These are phyloP conservation scores for Nigrospora oryzae DNA, from an alignment of 2,329 filamentous ascomycete species.

Conservation along the genomic window DNA sequence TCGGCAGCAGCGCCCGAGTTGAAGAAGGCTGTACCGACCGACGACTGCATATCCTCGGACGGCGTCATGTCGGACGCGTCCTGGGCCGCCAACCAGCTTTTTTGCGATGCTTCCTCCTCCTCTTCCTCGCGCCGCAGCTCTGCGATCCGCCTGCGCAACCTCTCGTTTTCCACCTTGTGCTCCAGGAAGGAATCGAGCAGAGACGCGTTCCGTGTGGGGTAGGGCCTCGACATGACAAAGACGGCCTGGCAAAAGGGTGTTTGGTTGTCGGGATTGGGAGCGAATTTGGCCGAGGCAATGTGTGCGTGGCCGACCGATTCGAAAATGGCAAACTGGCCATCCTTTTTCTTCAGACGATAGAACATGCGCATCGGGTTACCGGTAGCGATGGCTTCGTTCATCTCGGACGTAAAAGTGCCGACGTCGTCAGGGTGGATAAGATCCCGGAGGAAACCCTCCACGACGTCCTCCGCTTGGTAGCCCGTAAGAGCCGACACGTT, in stretches of 20 bases:
- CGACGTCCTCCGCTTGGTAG: constrained; percentile 60
- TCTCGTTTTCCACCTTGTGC: constrained; percentile 94
- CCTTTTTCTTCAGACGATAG: constrained; percentile 71
- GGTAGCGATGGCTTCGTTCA: constrained; percentile 80
- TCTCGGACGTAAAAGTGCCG: constrained; percentile 73
- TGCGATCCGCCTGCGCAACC: constrained; percentile 72
- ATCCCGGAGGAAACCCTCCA: constrained; percentile 69
- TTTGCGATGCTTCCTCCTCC: constrained; percentile 64
- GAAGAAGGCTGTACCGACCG: constrained; percentile 14
- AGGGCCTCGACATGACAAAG: constrained; percentile 87
- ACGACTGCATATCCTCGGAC: constrained; percentile 34
- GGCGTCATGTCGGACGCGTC: constrained; percentile 46
- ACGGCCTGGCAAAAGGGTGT: constrained; percentile 76
- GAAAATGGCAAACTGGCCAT: constrained; percentile 69
- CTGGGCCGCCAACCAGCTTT: constrained; percentile 51
- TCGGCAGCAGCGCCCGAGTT: constrained; percentile 30
- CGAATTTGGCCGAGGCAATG: constrained; percentile 60
- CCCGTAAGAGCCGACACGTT: constrained; percentile 69
- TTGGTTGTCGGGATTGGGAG: constrained; percentile 54
- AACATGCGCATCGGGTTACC: constrained; percentile 77
- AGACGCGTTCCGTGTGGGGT: constrained; percentile 78
- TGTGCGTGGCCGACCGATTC: constrained; percentile 92
- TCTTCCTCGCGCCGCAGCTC: constrained; percentile 80
- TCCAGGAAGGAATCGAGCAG: constrained; percentile 89
- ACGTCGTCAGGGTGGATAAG: constrained; percentile 82